phyloP scores from a whole-genome alignment of 2,329 filamentous ascomycete genomes.

The Sordariomycetes sp. region DNA sequence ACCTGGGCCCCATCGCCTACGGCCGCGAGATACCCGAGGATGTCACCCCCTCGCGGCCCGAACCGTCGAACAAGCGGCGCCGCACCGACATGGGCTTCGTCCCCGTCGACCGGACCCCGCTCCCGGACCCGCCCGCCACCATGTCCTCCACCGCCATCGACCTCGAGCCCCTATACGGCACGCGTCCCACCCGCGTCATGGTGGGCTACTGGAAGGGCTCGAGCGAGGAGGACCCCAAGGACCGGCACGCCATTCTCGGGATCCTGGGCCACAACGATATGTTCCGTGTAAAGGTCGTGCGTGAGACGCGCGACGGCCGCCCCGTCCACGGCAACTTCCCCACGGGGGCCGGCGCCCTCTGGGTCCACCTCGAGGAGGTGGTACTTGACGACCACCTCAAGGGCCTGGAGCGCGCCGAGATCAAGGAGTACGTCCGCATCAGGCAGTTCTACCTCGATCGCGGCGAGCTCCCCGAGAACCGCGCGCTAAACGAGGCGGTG shows the following conservation, averaged over 20 bases:
- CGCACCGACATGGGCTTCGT: slow-evolving; percentile 23
- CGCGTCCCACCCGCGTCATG: slow-evolving; percentile 41
- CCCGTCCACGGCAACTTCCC: slow-evolving; percentile 48
- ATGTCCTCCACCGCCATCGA: background rate
- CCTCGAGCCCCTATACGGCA: slow-evolving; percentile 32
- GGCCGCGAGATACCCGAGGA: slow-evolving; percentile 33
- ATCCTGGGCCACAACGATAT: slow-evolving; percentile 50
- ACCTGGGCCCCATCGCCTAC: slow-evolving; percentile 32
- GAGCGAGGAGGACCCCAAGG: slow-evolving; percentile 24
- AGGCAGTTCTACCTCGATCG: slow-evolving; percentile 44
- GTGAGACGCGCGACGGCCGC: slow-evolving; percentile 46
- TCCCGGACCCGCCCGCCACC: slow-evolving; percentile 2
- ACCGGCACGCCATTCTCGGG: slow-evolving; percentile 50
- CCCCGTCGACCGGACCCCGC: slow-evolving; percentile 12
- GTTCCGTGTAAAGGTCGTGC: slow-evolving; percentile 49
- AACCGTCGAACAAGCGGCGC: slow-evolving; percentile 31
- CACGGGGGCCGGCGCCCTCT: slow-evolving; percentile 42
- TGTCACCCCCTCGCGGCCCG: slow-evolving; percentile 16
- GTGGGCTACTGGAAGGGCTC: slow-evolving; percentile 48
- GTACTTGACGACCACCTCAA: slow-evolving; percentile 41
- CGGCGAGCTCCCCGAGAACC: slow-evolving; percentile 34
- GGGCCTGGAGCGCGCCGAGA: slow-evolving; percentile 35
- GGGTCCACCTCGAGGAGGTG: slow-evolving; percentile 50
- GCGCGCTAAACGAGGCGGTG: slow-evolving; percentile 32
- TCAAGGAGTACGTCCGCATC: slow-evolving; percentile 52